phyloP scores from a whole-genome alignment of 2,329 filamentous ascomycete genomes.

The Talaromyces sp. region DNA sequence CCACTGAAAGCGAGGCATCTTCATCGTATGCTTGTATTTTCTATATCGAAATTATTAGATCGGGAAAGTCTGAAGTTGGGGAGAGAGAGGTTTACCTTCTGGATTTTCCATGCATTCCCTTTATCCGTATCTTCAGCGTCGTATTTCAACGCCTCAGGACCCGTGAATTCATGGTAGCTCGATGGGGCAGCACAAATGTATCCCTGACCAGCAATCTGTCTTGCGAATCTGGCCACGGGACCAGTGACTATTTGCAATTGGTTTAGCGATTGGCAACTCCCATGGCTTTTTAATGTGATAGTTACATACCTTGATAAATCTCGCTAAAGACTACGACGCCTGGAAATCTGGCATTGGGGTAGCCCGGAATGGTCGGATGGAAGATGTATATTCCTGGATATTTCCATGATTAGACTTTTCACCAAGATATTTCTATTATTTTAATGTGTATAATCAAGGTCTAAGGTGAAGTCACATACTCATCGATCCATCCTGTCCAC shows the following conservation, averaged over 20 bases:
- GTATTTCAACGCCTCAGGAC: constrained; percentile 76
- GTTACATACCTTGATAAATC: constrained; percentile 76
- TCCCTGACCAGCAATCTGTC: constrained; percentile 86
- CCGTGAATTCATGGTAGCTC: constrained; percentile 89
- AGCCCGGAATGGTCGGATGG: constrained; percentile 76
- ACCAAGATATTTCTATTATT: no score
- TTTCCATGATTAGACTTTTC: background rate
- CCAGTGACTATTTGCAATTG: constrained; percentile 64
- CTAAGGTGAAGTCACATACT: constrained; percentile 35
- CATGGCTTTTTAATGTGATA: background rate
- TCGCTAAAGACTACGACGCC: constrained; percentile 86
- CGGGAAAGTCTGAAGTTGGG: no score
- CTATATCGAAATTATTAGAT: constrained; percentile 43
- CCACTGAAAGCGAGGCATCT: constrained; percentile 63
- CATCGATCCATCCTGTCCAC: constrained; percentile 52
- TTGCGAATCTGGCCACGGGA: constrained; percentile 80
- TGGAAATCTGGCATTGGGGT: constrained; percentile 84
- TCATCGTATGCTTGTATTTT: constrained; percentile 82
- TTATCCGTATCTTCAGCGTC: constrained; percentile 81
- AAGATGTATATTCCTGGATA: constrained; percentile 78
- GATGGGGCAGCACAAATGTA: constrained; percentile 90
- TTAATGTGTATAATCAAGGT: background rate
- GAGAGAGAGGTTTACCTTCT: constrained; percentile 52
- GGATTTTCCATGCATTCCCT: constrained; percentile 81
- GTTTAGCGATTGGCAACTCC: background rate